Percentiles rank a stretch among this genome's conserved stretches.
These are phyloP conservation scores for Pelargonium australe DNA, from an alignment of 441 rosid species.

Conservation along the genomic window DNA sequence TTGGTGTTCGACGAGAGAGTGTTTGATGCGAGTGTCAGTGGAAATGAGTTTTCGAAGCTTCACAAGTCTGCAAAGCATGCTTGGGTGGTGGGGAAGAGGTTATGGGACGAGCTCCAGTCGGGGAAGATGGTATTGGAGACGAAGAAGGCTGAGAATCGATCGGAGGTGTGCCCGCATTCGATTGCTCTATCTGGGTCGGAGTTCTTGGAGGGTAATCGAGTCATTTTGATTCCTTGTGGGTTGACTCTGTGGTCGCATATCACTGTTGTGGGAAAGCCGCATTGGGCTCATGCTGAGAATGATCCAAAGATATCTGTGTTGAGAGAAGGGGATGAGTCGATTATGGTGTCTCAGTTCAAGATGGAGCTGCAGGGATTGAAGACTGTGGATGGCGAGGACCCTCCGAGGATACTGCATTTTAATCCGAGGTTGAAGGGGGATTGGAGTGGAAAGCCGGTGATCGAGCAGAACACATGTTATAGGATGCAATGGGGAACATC, in stretches of 20 bases:
- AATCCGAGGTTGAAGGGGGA: conserved; percentile 9
- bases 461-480: conserved; percentile 6
- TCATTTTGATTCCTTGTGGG: conserved; percentile 46
- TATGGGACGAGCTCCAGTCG: conserved; percentile 37
- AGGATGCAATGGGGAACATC: conserved; percentile 10
- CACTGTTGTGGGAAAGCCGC: conserved; percentile 43
- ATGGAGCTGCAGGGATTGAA: conserved; percentile 2
- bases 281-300: conserved; percentile 38
- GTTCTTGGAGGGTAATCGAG: conserved; percentile 33
- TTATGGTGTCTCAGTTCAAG: conserved; percentile 5
- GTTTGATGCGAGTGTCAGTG: conserved; percentile 21
- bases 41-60: conserved; percentile 40
- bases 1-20: conserved; percentile 35
- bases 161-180: conserved; percentile 39
- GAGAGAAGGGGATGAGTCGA: conserved; percentile 11
- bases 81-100: conserved; percentile 33
- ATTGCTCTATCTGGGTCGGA: conserved; percentile 35
- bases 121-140: conserved; percentile 19
- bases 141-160: conserved; percentile 15
- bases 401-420: conserved; percentile 8
- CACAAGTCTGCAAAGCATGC: conserved; percentile 38
- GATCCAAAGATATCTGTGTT: conserved; percentile 21
- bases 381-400: conserved; percentile 7
- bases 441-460: conserved; percentile 7
- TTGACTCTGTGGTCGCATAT: conserved; percentile 43